Percentiles rank a stretch among this genome's conserved stretches.
These are phyloP conservation scores for Hylodesmum podocarpum DNA, from an alignment of 306 rosid species.

Conservation along the genomic window DNA sequence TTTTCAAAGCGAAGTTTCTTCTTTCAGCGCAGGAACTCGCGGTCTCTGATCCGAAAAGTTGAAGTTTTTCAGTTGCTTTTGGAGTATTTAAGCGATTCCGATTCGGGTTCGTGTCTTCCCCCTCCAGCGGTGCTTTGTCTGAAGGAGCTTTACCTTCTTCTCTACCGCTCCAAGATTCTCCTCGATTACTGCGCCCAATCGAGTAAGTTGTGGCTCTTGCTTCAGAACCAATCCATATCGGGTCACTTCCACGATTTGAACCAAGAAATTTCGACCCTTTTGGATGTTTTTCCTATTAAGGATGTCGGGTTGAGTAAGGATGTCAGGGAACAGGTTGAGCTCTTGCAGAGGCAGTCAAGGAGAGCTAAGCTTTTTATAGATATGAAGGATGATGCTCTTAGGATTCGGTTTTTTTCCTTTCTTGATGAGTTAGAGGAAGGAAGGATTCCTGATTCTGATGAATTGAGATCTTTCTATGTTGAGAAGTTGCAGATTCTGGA, in stretches of 20 bases:
- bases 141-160: slow-evolving; percentile 76
- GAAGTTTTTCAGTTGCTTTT: slow-evolving; percentile 64
- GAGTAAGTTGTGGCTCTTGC: slow-evolving; percentile 90
- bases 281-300: slow-evolving; percentile 79
- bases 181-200: slow-evolving; percentile 86
- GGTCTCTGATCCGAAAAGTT: slow-evolving; percentile 66
- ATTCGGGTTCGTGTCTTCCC: slow-evolving; percentile 43
- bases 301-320: slow-evolving; percentile 69
- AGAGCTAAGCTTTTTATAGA: slow-evolving; percentile 60
- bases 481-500: slow-evolving; percentile 54
- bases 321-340: slow-evolving; percentile 80
- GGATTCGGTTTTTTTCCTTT: slow-evolving; percentile 51
- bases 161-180: slow-evolving; percentile 82
- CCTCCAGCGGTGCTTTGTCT: slow-evolving; percentile 70
- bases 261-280: slow-evolving; percentile 79
- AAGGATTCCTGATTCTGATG: slow-evolving; percentile 50
- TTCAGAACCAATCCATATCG: slow-evolving; percentile 83
- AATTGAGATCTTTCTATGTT: slow-evolving; percentile 53
- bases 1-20: slow-evolving; percentile 50
- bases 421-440: slow-evolving; percentile 73
- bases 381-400: slow-evolving; percentile 54
- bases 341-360: slow-evolving; percentile 71
- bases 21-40: slow-evolving; percentile 72
- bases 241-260: slow-evolving; percentile 94
- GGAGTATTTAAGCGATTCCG: slow-evolving; percentile 65